Conservation (phyloP, 1,139 yeast species). For the Scheffersomyces stambukii region DNA sequence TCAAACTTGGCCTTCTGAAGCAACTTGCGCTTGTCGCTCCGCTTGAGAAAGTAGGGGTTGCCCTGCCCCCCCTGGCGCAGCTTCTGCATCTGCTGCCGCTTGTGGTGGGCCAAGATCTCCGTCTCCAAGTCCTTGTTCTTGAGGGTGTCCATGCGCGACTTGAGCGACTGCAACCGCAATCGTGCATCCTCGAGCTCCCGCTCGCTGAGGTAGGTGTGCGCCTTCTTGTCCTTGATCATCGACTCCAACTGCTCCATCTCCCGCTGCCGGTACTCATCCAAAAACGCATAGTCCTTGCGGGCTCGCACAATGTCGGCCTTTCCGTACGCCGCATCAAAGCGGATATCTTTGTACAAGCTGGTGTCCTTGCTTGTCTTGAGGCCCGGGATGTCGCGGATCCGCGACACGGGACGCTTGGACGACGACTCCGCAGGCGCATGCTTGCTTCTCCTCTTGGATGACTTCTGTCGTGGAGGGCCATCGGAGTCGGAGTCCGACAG, state of each 20-base stretch:
- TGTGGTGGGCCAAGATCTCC: constrained; percentile 53
- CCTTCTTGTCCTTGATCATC: constrained; percentile 54
- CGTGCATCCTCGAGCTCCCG: constrained; percentile 53
- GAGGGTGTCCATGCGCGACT: constrained; percentile 73
- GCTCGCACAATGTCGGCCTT: constrained; percentile 65
- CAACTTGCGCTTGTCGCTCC: constrained; percentile 77
- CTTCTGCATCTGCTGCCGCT: constrained; percentile 42
- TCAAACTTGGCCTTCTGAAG: constrained; percentile 87
- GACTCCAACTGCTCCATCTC: constrained; percentile 63
- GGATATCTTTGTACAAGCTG: too few species aligned
- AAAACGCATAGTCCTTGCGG: constrained; percentile 74
- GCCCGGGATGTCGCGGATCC: constrained; percentile 74
- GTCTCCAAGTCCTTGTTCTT: constrained; percentile 73
- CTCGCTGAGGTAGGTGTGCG: constrained; percentile 36
- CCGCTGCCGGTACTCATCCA: constrained; percentile 76
- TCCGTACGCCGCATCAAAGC: constrained; percentile 89
- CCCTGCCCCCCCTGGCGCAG: constrained; percentile 47
- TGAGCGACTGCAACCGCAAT: constrained; percentile 53
- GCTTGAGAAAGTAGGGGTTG: constrained; percentile 62
- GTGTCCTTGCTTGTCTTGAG: too few species aligned
- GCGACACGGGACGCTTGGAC: constrained; percentile 66
- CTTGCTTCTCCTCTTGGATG: constrained; percentile 42
- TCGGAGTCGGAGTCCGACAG: constrained; percentile 12
- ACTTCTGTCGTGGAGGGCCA: too few species aligned
- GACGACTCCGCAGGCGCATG: constrained; percentile 82